Evolutionary conservation across 257 asterid species (phyloP).

Genomic region (Schizonepeta tenuifolia): DNA sequence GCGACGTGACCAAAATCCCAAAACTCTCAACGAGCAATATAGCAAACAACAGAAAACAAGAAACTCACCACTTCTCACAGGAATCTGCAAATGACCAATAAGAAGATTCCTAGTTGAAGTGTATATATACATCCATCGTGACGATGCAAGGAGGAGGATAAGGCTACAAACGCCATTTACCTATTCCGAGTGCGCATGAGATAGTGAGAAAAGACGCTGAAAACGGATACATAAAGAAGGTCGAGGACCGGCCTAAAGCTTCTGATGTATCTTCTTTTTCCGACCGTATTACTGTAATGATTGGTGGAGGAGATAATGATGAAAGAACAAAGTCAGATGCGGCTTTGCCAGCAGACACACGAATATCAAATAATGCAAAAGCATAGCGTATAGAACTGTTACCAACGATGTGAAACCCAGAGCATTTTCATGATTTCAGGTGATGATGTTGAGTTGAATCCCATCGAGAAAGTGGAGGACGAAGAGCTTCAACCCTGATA

Average conservation of each 20-base stretch:
- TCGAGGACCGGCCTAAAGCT: slow-evolving; percentile 38
- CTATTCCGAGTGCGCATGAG: slow-evolving; percentile 49
- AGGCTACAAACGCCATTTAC: slow-evolving; percentile 30
- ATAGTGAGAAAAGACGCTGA: slow-evolving; percentile 40
- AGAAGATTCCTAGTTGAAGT: slow-evolving; percentile 12
- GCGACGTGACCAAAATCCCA: no score
- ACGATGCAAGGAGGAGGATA: slow-evolving; percentile 29
- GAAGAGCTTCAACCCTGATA: slow-evolving; percentile 22
- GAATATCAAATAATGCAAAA: slow-evolving; percentile 32
- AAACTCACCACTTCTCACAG: not conserved
- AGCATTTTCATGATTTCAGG: slow-evolving; percentile 27
- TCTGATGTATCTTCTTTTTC: no score
- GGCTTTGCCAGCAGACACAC: slow-evolving; percentile 38
- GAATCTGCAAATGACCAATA: not conserved
- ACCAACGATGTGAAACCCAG: slow-evolving; percentile 38
- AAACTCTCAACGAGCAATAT: not conserved
- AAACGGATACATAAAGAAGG: slow-evolving; percentile 31
- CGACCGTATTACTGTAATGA: no score
- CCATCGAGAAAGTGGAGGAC: slow-evolving; percentile 36
- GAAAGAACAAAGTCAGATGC: slow-evolving; percentile 43
- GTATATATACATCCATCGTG: not conserved
- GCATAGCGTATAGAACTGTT: slow-evolving; percentile 47
- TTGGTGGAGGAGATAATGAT: slow-evolving; percentile 34
- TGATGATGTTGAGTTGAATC: not conserved
- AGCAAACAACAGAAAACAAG: not conserved